Base-by-base conservation (phyloP, 1,139 yeast genomes). In the Taphrina deformans region DNA sequence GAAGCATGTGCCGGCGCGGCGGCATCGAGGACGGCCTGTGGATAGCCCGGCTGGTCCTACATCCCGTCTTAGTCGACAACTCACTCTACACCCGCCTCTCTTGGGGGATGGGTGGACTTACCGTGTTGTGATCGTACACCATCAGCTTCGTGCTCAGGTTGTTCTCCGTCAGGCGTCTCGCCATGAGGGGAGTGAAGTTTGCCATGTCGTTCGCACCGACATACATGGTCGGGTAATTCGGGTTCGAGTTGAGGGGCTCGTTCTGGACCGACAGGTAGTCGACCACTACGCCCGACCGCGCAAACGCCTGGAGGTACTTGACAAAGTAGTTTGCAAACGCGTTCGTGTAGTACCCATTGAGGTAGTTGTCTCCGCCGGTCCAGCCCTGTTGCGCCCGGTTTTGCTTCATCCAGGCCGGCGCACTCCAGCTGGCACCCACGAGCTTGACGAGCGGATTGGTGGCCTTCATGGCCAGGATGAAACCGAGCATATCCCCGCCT, bases 61-160 rank as follows among this genome's bases (percentile, higher is more conserved):
- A 41, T 38, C 16, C 6, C 6, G 5, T 38, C 44, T 38, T 38
- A 16, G 44, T n/a, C n/a, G n/a, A n/a, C n/a, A n/a, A n/a, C n/a
- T n/a, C n/a, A n/a, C n/a, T n/a, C n/a, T n/a, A n/a, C n/a, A n/a
- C n/a, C n/a, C n/a, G n/a, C n/a, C n/a, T n/a, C n/a, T n/a, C n/a
- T n/a, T n/a, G n/a, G n/a, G n/a, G 33, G 10, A 29, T 41, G 26
- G 10, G n/a, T 21, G 6, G 46, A 21, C 48, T 12, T 44, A 44
- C 52, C 2, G 52, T 48, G 21, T 48, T 48, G 35, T 48, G 52
- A 16, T 48, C 52, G 16, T 48, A 48, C 16, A 29, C 52, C 52
- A 26, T 26, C 21, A 48, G 21, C 18, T 48, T 26, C 10, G 52
- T 48, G 18, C 14, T 16, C 23, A 48, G 52, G 4, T 23, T 23